Percentiles rank a stretch among this genome's conserved stretches.
Evolutionary conservation across 345 rosid genomes (phyloP).

Genomic region (Combretum micranthum): DNA sequence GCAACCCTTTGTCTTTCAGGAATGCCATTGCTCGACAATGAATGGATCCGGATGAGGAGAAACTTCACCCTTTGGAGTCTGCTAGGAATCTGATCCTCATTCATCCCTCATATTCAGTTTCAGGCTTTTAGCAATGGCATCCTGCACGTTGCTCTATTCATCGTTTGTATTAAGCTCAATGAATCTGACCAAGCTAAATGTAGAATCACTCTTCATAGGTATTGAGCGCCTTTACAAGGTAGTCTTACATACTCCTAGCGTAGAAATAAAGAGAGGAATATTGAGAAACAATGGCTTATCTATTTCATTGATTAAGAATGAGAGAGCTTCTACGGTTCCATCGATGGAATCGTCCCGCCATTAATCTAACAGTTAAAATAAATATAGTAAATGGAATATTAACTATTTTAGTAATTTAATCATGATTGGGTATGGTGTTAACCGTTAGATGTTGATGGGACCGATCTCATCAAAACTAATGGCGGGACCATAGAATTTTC

Average conservation of each 20-base stretch:
- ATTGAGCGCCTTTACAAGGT: constrained; percentile 26
- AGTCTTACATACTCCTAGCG: constrained; percentile 33
- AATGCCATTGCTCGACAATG: constrained; percentile 16
- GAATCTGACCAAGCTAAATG: constrained; percentile 22
- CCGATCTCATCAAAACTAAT: no score
- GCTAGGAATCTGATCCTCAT: constrained; percentile 6
- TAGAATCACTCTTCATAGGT: constrained; percentile 1
- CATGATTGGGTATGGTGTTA: no score
- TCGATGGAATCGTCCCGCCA: no score
- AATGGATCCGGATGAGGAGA: constrained; percentile 18
- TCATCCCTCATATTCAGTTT: constrained; percentile 16
- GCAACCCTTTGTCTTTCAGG: constrained; percentile 7
- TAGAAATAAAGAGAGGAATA: no score
- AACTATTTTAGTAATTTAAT: no score
- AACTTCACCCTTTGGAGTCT: constrained; percentile 13
- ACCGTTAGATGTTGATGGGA: no score
- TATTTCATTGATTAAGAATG: no score
- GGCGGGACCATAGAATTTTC: no score
- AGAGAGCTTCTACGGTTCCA: no score
- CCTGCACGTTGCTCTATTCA: constrained; percentile 14
- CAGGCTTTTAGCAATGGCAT: constrained; percentile 22
- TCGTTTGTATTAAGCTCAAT: constrained; percentile 8
- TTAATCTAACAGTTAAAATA: no score
- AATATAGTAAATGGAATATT: no score
- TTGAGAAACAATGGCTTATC: no score